Base-by-base conservation (phyloP, 2,329 filamentous ascomycete species). In the Clarireedia monteithiana region DNA sequence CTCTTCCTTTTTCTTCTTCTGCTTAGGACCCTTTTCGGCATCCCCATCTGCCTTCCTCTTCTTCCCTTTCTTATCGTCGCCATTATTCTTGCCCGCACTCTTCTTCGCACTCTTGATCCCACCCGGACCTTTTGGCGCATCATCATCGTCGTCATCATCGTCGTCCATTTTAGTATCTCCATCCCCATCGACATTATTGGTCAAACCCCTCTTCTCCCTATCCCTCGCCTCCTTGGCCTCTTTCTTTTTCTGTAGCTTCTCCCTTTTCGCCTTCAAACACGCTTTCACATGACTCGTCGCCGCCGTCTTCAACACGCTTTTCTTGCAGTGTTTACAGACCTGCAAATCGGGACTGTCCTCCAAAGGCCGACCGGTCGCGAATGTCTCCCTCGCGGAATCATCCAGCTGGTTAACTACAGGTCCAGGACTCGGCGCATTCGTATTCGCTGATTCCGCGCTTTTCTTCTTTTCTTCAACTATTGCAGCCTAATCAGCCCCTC, bases 1-100 rank as follows among this genome's bases (percentile, higher is more conserved):
- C 67, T 95, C 90, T 60, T 96, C 90, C 74, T 95, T 95, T 77
- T 95, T 95, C 77, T 95, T 96, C 77, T 95, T 95, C 62, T 85
- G 82, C 72, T 92, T 94, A 0, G 88, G 86, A 15, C 82, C 87
- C 73, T 94, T 94, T 53, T 90, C 87, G n/a, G 82, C 80, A 63
- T 91, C 85, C 6, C 75, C 80, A 54, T 89, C 86, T 6, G 86
- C 85, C 72, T 90, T 91, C 57, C 86, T 78, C 73, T 91, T 91
- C 76, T 91, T 91, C 48, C 85, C 83, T 65, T 85, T 86, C 58
- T 80, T 80, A 9, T 70, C 69, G 5, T 50, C 48, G 12, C 70
- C 72, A 50, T 84, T 83, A 64, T 81, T 85, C 70, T 85, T 86
- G 50, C 83, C 80, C 23, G 84, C 78, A 15, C 80, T 79, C 69